Base-by-base conservation (phyloP, 1,284 basidiomycete species). In the Coniferiporia weirii region DNA sequence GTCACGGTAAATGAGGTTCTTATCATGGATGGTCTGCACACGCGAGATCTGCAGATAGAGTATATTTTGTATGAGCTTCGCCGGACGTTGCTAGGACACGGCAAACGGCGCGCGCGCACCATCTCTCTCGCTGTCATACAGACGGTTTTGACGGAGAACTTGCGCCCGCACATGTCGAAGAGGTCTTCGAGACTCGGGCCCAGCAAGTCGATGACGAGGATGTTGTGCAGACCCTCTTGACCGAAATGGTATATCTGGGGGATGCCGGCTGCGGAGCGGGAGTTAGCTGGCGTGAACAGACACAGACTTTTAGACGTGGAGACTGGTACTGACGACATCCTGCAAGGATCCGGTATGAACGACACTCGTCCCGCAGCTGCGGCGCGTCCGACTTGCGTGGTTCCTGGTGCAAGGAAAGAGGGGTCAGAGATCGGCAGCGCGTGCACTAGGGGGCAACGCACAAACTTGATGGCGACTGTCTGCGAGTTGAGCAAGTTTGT, bases 231-330 rank as follows among this genome's bases (percentile, higher is more conserved):
- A n/a, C 94, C 94, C 76, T 98, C 95, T 74, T 95, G 93, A 50
- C 95, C 95, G 71, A 97, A 98, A 76, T 97, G 95, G 78, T 97
- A 95, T 70, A 97, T 95, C 74, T 97, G 94, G 17, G 93, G 93
- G 52, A 96, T 93, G 36, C 93, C 93, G 63, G 84, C 90, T 94
- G 72, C 32, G 50, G 15, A 43, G 17, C 19, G 52, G 46, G 49
- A 55, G 34, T 50, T 20, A 57, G 34, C 46, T 45, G 35, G 50
- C 8, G 38, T 40, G 12, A 34, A 36, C 27, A 40, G 44, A 47
- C 12, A 34, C 51, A 12, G 20, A 52, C 36, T 44, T 13, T 55
- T 19, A 55, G 44, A 53, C 35, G 57, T 59, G 50, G 44, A n/a
- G 52, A 57, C 54, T 54, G 43, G 47, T 35, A 91, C 93, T 75